Evolutionary conservation across 2,329 filamentous ascomycete species (phyloP).

Genomic region (Hymenoscyphus fructigenus): DNA sequence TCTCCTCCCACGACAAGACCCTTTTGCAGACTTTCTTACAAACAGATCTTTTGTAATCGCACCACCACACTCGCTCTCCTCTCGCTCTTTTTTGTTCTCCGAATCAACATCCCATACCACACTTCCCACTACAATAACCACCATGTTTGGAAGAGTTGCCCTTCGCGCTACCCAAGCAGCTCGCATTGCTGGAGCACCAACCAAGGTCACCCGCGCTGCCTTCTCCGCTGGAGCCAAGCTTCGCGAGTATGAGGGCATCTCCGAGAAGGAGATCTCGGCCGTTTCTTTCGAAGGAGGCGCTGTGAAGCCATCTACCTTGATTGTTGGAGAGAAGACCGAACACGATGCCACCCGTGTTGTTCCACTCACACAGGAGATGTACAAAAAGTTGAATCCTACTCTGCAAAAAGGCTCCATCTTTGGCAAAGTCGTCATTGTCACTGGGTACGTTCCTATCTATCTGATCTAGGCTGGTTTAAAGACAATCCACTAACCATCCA

Average conservation of each 20-base stretch:
- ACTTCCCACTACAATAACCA: conserved; percentile 9
- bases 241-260: conserved; percentile 29
- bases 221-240: conserved; percentile 27
- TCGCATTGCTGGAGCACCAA: conserved; percentile 4
- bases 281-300: conserved; percentile 27
- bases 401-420: conserved; percentile 68
- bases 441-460: conserved; percentile 53
- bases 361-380: conserved; percentile 54
- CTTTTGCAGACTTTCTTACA: conserved; percentile 2
- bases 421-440: conserved; percentile 70
- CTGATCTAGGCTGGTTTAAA: not conserved
- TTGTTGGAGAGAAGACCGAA: conserved; percentile 26
- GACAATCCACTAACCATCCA: not conserved
- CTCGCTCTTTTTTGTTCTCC: conserved; percentile 2
- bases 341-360: conserved; percentile 25
- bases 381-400: conserved; percentile 59
- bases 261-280: conserved; percentile 32
- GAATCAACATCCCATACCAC: not conserved
- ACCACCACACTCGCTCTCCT: not conserved
- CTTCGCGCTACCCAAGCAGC: conserved; percentile 16
- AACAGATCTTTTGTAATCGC: conserved; percentile 1
- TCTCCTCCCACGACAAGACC: not conserved
- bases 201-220: conserved; percentile 25
- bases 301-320: conserved; percentile 27
- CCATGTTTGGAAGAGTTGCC: conserved; percentile 29